Percentiles rank a stretch among this genome's conserved stretches.
phyloP scores from a whole-genome alignment of 2,329 filamentous ascomycete species.

The Rutstroemia sp. region DNA sequence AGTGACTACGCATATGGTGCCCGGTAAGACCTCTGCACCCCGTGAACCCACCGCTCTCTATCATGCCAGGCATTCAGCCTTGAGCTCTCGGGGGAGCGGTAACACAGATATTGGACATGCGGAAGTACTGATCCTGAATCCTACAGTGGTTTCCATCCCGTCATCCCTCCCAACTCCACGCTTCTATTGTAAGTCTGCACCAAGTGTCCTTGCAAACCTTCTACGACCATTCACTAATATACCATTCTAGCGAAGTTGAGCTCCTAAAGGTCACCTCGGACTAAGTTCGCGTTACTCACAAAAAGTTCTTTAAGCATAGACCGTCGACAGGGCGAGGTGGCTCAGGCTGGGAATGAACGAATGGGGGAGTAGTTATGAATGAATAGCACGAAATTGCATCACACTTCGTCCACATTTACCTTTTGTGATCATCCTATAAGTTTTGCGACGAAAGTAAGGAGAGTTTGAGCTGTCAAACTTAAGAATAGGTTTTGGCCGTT shows the following conservation, averaged over 20 bases:
- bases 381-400: background rate
- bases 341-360: constrained; percentile 12
- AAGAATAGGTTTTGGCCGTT: background rate
- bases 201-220: constrained; percentile 1
- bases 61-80: background rate
- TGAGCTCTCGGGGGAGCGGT: background rate
- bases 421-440: background rate
- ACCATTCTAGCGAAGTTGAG: constrained; percentile 53
- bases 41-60: background rate
- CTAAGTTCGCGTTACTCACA: constrained; percentile 23
- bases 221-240: constrained; percentile 12
- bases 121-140: constrained; percentile 8
- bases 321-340: constrained; percentile 10
- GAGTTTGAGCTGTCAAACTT: background rate
- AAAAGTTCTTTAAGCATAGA: constrained; percentile 13
- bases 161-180: constrained; percentile 65
- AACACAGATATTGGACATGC: constrained; percentile 3
- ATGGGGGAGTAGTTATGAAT: background rate
- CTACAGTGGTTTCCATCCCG: constrained; percentile 59
- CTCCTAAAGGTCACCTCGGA: constrained; percentile 51
- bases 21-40: constrained; percentile 38
- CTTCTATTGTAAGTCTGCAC: constrained; percentile 69
- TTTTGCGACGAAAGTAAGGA: background rate
- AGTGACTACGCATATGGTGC: constrained; percentile 61
- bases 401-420: background rate